phyloP scores from a whole-genome alignment of 331 rosid species.

The Pyrus hybrid region DNA sequence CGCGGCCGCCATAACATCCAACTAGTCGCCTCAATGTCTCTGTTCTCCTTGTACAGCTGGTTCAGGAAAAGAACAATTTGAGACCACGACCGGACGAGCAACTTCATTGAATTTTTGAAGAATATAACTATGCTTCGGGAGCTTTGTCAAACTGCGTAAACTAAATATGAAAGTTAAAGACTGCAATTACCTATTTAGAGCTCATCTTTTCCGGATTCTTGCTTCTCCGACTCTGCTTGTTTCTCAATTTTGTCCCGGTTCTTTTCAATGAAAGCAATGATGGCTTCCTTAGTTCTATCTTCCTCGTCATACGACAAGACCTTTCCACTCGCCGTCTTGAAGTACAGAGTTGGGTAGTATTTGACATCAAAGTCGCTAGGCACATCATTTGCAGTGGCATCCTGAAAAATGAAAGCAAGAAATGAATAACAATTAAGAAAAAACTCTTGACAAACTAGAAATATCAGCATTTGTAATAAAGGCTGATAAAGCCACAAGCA shows the following conservation, averaged over 20 bases:
- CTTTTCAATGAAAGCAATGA: conserved; percentile 67
- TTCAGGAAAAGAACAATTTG: neutral
- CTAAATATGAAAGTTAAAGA: neutral
- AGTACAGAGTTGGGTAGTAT: conserved; percentile 72
- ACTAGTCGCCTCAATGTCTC: neutral
- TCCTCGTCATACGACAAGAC: conserved; percentile 37
- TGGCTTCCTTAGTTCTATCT: conserved; percentile 61
- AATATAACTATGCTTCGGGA: neutral
- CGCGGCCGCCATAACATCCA: conserved; percentile 7
- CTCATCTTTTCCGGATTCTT: conserved; percentile 58
- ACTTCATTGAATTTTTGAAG: neutral
- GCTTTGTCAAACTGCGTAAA: neutral
- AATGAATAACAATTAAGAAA: neutral
- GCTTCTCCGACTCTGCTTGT: neutral
- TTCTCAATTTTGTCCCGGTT: conserved; percentile 43
- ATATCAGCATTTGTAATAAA: neutral
- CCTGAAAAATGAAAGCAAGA: conserved; percentile 28
- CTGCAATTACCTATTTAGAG: conserved; percentile 59
- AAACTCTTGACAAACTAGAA: neutral
- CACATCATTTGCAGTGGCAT: conserved; percentile 68
- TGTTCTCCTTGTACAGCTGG: neutral
- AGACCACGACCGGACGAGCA: neutral
- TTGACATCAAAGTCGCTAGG: conserved; percentile 58
- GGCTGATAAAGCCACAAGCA: neutral
- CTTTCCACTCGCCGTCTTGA: conserved; percentile 67